A percentile compares a stretch with the other conserved stretches of the same genome.
Evolutionary conservation across 2,329 filamentous ascomycete species (phyloP).

Genomic region (Trichophyton rubrum): DNA sequence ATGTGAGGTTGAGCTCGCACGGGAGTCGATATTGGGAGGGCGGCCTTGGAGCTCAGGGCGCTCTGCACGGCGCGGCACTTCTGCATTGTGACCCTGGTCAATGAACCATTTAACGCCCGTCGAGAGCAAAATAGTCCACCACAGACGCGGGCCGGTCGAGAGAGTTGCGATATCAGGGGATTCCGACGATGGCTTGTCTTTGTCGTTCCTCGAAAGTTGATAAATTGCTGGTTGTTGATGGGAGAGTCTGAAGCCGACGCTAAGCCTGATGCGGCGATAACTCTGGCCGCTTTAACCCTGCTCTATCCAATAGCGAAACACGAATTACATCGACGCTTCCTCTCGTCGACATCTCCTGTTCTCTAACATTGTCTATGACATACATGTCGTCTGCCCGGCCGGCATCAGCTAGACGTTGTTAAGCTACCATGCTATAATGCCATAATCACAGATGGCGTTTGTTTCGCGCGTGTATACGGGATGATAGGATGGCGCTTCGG

Average conservation of each 20-base stretch:
- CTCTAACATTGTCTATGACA: too few relatives aligned
- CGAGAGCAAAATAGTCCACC: constrained; percentile 2
- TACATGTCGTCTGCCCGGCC: too few relatives aligned
- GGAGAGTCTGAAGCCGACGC: not conserved
- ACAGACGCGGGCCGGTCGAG: not conserved
- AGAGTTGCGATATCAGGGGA: not conserved
- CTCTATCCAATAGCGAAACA: not conserved
- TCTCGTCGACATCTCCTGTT: not conserved
- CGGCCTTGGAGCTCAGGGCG: constrained; percentile 28
- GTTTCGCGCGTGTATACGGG: too few relatives aligned
- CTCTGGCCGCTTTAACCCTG: not conserved
- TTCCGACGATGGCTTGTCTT: not conserved
- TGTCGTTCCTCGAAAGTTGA: not conserved
- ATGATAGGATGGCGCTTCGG: too few relatives aligned
- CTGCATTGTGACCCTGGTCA: constrained; percentile 31
- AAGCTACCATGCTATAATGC: too few relatives aligned
- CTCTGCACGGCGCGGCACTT: constrained; percentile 34
- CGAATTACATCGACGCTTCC: not conserved
- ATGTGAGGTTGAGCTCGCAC: constrained; percentile 27
- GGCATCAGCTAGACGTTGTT: too few relatives aligned
- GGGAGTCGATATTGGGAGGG: constrained; percentile 20
- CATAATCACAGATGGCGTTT: too few relatives aligned
- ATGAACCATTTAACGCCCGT: constrained; percentile 14
- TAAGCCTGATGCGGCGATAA: not conserved
- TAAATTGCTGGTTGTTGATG: not conserved